These are phyloP conservation scores for Trichomonas tenax DNA, from an alignment of 208 protist genomes.

Conservation along the genomic window DNA sequence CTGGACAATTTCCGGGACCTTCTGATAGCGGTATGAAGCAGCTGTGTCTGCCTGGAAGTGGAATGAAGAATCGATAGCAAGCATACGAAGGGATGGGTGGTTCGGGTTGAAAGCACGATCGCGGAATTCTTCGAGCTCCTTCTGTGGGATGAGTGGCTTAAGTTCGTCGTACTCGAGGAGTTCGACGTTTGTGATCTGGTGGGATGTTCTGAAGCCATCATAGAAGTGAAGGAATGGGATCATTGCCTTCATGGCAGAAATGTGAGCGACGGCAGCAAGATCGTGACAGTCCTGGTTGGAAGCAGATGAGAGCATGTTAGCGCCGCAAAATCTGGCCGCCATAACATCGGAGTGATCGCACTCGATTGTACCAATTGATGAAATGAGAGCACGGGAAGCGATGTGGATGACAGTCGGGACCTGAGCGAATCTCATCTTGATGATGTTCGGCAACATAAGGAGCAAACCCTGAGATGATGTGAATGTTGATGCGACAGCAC, in stretches of 20 bases:
- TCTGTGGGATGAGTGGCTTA: conserved; percentile 24
- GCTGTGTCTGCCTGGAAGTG: conserved; percentile 49
- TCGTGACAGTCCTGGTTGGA: conserved; percentile 50
- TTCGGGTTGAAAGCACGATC: conserved; percentile 43
- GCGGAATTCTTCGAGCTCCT: conserved; percentile 30
- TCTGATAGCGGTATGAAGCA: conserved; percentile 36
- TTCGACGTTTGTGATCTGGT: conserved; percentile 28
- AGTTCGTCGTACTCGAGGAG: neutral
- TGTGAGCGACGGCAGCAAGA: conserved; percentile 49
- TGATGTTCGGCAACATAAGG: neutral
- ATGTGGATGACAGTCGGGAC: conserved; percentile 53
- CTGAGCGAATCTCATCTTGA: conserved; percentile 30
- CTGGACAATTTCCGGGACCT: conserved; percentile 41
- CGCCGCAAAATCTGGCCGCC: conserved; percentile 41
- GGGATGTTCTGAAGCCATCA: conserved; percentile 38
- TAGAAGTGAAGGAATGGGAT: conserved; percentile 42
- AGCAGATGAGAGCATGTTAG: conserved; percentile 40
- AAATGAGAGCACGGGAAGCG: conserved; percentile 34
- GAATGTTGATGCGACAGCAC: conserved; percentile 50
- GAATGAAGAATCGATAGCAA: conserved; percentile 35
- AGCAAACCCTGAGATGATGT: conserved; percentile 48
- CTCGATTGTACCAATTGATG: conserved; percentile 36
- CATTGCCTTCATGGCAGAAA: conserved; percentile 41
- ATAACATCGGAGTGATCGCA: conserved; percentile 54
- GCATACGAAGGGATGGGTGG: conserved; percentile 42